Percentiles rank a stretch among this genome's conserved stretches.
These are phyloP conservation scores for Lolium multiflorum DNA, from an alignment of 176 grass and related monocot species.

Conservation along the genomic window DNA sequence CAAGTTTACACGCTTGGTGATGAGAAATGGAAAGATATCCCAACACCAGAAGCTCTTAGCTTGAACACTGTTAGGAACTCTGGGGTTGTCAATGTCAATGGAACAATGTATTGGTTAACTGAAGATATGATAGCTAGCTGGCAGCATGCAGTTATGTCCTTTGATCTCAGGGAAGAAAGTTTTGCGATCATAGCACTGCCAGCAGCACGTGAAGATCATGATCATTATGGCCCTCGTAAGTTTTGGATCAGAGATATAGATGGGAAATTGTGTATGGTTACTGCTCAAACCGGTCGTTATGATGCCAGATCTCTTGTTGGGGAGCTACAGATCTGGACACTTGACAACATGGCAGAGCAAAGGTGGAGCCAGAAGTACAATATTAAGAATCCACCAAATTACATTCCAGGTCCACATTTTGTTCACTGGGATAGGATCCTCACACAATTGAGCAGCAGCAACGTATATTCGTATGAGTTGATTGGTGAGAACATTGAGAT, in stretches of 20 bases:
- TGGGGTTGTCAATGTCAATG: constrained; percentile 40
- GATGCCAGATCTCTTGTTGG: background rate
- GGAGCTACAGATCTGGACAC: constrained; percentile 7
- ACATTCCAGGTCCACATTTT: background rate
- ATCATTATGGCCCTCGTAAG: background rate
- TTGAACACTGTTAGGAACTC: background rate
- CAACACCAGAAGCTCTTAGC: background rate
- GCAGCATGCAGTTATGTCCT: too few relatives aligned
- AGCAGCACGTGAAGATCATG: background rate
- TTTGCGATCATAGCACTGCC: constrained; percentile 22
- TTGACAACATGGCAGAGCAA: background rate
- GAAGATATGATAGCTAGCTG: too few relatives aligned
- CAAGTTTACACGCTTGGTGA: too few relatives aligned
- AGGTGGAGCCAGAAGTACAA: background rate
- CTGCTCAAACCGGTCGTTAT: background rate
- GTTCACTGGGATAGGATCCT: background rate
- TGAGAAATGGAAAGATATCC: too few relatives aligned
- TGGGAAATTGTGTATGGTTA: background rate
- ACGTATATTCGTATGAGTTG: background rate
- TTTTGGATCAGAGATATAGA: background rate
- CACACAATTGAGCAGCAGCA: background rate
- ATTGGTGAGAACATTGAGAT: constrained; percentile 9
- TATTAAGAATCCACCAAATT: background rate
- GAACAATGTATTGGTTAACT: constrained; percentile 39
- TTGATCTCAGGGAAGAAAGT: too few relatives aligned